Conservation (phyloP, 176 grass and related monocot genomes). For the Phragmites australis region DNA sequence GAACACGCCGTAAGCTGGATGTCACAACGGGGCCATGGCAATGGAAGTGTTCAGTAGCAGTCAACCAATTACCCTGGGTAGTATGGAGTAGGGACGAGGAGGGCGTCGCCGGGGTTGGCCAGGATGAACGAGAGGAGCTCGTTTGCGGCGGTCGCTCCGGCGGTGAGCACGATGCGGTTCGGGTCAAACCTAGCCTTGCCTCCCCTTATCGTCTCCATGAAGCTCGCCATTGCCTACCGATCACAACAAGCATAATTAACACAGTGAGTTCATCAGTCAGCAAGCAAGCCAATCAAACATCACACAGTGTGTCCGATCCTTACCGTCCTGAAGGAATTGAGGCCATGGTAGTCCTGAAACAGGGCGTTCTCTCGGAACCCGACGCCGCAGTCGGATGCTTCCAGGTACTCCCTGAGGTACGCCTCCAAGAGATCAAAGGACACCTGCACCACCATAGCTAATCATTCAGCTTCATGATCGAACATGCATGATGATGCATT, state of each 20-base stretch:
- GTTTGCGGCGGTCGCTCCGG: constrained; percentile 83
- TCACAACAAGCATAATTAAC: too few relatives aligned
- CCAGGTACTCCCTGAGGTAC: constrained; percentile 62
- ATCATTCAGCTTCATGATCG: neutral
- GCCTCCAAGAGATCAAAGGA: constrained; percentile 86
- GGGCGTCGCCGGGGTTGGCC: constrained; percentile 69
- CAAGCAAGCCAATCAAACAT: too few relatives aligned
- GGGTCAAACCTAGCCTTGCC: constrained; percentile 71
- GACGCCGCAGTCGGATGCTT: constrained; percentile 45
- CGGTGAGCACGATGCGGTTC: constrained; percentile 76
- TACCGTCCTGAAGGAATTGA: constrained; percentile 73
- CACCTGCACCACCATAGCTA: constrained; percentile 39
- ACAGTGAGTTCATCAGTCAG: too few relatives aligned
- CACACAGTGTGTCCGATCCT: too few relatives aligned
- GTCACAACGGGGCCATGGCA: too few relatives aligned
- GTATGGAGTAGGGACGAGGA: constrained; percentile 82
- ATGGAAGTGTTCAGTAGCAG: too few relatives aligned
- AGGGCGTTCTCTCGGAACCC: constrained; percentile 90
- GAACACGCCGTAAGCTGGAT: neutral
- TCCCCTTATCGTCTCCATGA: constrained; percentile 82
- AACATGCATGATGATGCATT: neutral
- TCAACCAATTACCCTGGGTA: constrained; percentile 84
- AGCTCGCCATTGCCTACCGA: constrained; percentile 90
- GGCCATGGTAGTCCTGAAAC: constrained; percentile 93
- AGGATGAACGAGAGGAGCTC: constrained; percentile 82